Evolutionary conservation across 176 grass and related monocot species (phyloP).

Genomic region (Carex kokanica): DNA sequence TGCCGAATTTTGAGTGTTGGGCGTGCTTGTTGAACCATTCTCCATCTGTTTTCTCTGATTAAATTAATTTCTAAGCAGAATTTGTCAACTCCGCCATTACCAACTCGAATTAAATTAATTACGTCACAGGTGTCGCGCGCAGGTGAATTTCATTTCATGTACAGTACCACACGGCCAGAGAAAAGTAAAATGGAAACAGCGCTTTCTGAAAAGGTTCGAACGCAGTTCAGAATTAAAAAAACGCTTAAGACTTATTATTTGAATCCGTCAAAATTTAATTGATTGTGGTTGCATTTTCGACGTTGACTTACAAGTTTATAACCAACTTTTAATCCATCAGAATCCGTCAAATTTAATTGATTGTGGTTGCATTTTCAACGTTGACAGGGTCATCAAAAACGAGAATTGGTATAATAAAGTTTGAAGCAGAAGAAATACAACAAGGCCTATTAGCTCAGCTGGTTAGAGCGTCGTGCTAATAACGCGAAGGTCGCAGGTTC

Average conservation of each 20-base stretch:
- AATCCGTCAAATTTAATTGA: neutral
- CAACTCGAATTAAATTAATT: conserved; percentile 12
- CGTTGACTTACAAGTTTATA: no score
- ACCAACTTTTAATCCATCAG: no score
- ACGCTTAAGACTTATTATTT: no score
- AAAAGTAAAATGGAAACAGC: neutral
- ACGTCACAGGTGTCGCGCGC: neutral
- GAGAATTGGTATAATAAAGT: no score
- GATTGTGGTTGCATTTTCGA: no score
- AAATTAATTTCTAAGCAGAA: neutral
- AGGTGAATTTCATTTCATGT: neutral
- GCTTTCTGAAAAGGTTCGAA: neutral
- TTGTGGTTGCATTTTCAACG: neutral
- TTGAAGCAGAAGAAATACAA: no score
- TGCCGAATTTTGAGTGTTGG: neutral
- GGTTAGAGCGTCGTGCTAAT: conserved; percentile 99
- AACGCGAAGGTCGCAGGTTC: conserved; percentile 99
- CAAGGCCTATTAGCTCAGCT: conserved; percentile 85
- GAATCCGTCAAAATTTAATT: no score
- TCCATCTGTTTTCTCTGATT: neutral
- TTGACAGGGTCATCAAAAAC: neutral
- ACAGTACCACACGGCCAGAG: neutral
- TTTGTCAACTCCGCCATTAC: neutral
- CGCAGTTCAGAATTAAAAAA: neutral
- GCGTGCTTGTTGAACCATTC: neutral